A percentile compares a stretch with the other conserved stretches of the same genome.
phyloP scores from a whole-genome alignment of 2,329 filamentous ascomycete species.

The Chaetoscypha palmicola region DNA sequence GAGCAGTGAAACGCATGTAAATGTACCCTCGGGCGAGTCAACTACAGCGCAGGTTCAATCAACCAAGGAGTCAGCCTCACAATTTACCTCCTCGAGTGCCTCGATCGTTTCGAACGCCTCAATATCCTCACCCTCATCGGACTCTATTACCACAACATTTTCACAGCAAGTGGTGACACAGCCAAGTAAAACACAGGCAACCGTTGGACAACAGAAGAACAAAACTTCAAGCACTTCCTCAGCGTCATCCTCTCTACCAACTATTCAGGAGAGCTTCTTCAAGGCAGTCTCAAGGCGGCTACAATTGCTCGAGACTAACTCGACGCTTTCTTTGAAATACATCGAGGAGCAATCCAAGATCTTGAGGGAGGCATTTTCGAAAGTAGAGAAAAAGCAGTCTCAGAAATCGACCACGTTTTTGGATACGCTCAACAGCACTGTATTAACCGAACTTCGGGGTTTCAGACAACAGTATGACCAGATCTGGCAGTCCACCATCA shows the following conservation, averaged over 20 bases:
- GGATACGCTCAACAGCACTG: conserved; percentile 77
- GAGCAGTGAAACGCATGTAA: neutral
- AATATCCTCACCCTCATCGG: conserved; percentile 6
- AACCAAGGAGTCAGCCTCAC: neutral
- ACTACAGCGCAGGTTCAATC: neutral
- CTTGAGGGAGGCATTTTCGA: conserved; percentile 76
- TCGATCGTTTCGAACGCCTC: conserved; percentile 6
- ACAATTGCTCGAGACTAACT: conserved; percentile 84
- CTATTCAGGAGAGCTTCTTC: conserved; percentile 96
- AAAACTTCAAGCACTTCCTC: conserved; percentile 35
- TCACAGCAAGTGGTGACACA: conserved; percentile 10
- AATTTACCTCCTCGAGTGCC: neutral
- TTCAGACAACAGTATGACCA: conserved; percentile 88
- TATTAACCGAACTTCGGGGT: conserved; percentile 70
- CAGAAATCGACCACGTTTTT: conserved; percentile 78
- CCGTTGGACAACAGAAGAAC: conserved; percentile 17
- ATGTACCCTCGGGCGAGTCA: neutral
- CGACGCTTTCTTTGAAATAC: conserved; percentile 86
- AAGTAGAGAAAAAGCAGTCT: conserved; percentile 81
- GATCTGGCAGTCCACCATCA: conserved; percentile 90
- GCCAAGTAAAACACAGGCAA: conserved; percentile 17
- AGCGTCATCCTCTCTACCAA: conserved; percentile 55
- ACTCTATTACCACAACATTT: conserved; percentile 4
- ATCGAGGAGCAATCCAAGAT: conserved; percentile 94
- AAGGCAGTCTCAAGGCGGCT: conserved; percentile 92